Conservation (phyloP, 2,329 filamentous ascomycete species). For the Cryphonectria parasitica region DNA sequence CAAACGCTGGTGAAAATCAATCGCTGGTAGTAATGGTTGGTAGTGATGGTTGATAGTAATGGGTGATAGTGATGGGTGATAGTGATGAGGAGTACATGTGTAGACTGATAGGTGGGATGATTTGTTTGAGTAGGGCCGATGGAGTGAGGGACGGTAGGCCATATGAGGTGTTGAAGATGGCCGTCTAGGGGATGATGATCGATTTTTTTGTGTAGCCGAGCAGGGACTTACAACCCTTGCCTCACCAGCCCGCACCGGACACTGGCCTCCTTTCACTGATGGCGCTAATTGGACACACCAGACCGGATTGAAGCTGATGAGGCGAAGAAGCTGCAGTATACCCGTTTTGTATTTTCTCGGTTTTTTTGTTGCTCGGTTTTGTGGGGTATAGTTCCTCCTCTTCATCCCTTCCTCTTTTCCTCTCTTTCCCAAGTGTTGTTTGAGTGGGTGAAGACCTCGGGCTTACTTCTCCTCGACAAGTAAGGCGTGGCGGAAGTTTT, state of each 20-base stretch:
- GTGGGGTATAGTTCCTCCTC: not conserved
- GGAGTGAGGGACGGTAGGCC: not conserved
- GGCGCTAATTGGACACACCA: not conserved
- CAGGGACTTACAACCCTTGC: not conserved
- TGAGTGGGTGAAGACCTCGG: not conserved
- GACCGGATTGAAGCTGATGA: slow-evolving; percentile 2
- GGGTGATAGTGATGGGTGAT: not conserved
- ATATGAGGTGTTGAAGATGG: not conserved
- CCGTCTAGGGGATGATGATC: not conserved
- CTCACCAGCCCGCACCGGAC: not conserved
- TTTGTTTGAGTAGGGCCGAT: not conserved
- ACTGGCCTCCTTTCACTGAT: not conserved
- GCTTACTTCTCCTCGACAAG: not conserved
- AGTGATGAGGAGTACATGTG: not conserved
- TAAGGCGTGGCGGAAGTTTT: not conserved
- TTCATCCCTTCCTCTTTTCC: not conserved
- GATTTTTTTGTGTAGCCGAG: not conserved
- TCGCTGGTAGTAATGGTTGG: not conserved
- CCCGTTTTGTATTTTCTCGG: not conserved
- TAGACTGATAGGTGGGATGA: not conserved
- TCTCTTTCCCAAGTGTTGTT: not conserved
- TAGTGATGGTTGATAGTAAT: not conserved
- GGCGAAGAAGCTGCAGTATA: slow-evolving; percentile 3
- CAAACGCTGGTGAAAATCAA: too few species aligned
- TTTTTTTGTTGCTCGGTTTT: slow-evolving; percentile 7